Evolutionary conservation across 2,329 filamentous ascomycete species (phyloP).

Genomic region (Rugonectria rugulosa): DNA sequence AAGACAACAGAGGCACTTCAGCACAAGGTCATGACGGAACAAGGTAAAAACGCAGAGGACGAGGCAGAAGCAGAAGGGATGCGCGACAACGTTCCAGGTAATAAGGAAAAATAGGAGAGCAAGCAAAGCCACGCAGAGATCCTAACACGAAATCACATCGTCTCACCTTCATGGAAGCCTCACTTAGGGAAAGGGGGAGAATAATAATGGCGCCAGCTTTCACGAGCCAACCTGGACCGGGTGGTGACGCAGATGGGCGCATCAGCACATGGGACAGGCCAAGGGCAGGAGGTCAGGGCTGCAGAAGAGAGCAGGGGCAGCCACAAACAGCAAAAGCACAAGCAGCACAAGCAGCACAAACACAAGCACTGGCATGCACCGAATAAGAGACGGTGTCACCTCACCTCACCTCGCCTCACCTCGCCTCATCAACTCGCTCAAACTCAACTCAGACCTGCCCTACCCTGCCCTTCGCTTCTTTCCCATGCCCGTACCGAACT

Average conservation of each 20-base stretch:
- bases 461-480: too few relatives aligned
- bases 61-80: too few relatives aligned
- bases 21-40: slow-evolving; percentile 20
- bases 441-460: not conserved
- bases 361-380: too few relatives aligned
- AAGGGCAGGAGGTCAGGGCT: slow-evolving; percentile 9
- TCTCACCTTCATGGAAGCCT: slow-evolving; percentile 30
- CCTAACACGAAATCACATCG: slow-evolving; percentile 29
- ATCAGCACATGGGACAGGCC: slow-evolving; percentile 21
- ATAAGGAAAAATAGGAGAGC: slow-evolving; percentile 10
- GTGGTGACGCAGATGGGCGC: slow-evolving; percentile 32
- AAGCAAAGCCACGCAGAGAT: slow-evolving; percentile 6
- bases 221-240: slow-evolving; percentile 31
- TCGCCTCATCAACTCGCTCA: not conserved
- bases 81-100: not conserved
- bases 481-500: too few relatives aligned
- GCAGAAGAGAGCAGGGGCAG: slow-evolving; percentile 16
- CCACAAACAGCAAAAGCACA: not conserved
- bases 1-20: slow-evolving; percentile 39
- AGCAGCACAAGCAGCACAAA: not conserved
- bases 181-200: slow-evolving; percentile 29
- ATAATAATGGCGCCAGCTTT: slow-evolving; percentile 41
- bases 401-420: too few relatives aligned
- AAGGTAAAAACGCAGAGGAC: slow-evolving; percentile 8
- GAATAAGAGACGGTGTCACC: too few relatives aligned